These are phyloP conservation scores for Phytophthora syringae DNA, from an alignment of 352 stramenopile genomes.

Conservation along the genomic window DNA sequence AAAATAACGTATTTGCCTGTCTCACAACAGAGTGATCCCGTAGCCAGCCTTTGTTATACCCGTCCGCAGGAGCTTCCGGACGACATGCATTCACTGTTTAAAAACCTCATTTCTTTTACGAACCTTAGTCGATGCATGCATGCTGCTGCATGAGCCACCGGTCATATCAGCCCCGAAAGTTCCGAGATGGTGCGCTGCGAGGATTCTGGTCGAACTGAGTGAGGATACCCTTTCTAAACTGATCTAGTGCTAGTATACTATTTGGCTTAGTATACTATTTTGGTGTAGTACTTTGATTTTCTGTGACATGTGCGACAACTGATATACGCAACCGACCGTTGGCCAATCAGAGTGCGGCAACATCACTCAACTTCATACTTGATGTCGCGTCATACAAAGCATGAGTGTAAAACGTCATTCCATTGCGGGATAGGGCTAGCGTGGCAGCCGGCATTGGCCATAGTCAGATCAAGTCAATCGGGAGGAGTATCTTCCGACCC, in stretches of 20 bases:
- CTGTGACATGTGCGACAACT: conserved; percentile 34
- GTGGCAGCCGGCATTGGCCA: conserved; percentile 11
- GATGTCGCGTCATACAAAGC: conserved; percentile 11
- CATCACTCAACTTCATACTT: conserved; percentile 27
- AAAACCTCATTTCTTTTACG: too few species aligned
- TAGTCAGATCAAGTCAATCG: conserved; percentile 33
- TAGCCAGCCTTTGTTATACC: too few species aligned
- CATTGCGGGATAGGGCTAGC: conserved; percentile 6
- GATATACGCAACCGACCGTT: conserved; percentile 8
- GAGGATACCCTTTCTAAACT: too few species aligned
- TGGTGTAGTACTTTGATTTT: neutral
- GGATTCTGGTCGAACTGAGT: too few species aligned
- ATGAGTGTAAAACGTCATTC: conserved; percentile 31
- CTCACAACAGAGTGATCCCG: too few species aligned
- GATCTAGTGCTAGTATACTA: neutral
- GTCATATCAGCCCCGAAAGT: too few species aligned
- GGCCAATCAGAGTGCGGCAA: conserved; percentile 6
- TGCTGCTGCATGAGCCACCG: too few species aligned
- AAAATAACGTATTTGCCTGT: too few species aligned
- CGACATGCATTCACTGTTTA: too few species aligned
- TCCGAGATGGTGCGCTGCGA: too few species aligned
- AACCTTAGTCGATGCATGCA: too few species aligned
- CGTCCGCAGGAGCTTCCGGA: too few species aligned
- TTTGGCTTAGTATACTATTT: conserved; percentile 5
- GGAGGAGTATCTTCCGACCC: conserved; percentile 35